phyloP scores from a whole-genome alignment of 345 rosid genomes.

The Ailanthus altissimus region DNA sequence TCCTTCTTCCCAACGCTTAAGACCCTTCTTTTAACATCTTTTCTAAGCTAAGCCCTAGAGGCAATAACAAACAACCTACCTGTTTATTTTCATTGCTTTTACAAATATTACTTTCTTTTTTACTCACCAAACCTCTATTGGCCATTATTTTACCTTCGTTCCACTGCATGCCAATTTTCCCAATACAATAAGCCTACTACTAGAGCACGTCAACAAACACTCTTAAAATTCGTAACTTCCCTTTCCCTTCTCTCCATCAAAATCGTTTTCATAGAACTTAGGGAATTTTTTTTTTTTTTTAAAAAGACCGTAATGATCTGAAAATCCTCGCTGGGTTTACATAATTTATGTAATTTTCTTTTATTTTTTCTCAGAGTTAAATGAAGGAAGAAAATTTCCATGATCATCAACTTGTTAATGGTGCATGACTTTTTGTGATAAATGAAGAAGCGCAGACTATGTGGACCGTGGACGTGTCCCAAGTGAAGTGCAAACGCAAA shows the following conservation, averaged over 20 bases:
- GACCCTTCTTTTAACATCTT: constrained; percentile 20
- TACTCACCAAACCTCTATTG: constrained; percentile 39
- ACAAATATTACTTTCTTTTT: constrained; percentile 33
- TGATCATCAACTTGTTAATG: background rate
- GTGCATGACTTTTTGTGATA: background rate
- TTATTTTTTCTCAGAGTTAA: background rate
- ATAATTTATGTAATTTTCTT: background rate
- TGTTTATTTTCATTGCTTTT: constrained; percentile 4
- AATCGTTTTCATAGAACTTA: background rate
- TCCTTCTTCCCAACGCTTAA: background rate
- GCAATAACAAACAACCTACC: background rate
- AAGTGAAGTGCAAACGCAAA: background rate
- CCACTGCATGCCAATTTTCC: background rate
- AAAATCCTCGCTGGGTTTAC: no score
- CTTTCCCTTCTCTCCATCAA: background rate
- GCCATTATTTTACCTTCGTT: constrained; percentile 17
- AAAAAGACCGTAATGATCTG: no score
- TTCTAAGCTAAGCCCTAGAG: background rate
- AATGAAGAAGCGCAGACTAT: background rate
- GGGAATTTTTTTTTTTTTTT: no score
- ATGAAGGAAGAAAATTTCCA: background rate
- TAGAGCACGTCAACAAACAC: background rate
- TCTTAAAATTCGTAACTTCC: background rate
- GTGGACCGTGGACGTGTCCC: background rate
- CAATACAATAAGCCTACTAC: background rate